A percentile compares a stretch with the other conserved stretches of the same genome.
Evolutionary conservation across 2,329 filamentous ascomycete genomes (phyloP).

Genomic region (Colletotrichum liaoningense): DNA sequence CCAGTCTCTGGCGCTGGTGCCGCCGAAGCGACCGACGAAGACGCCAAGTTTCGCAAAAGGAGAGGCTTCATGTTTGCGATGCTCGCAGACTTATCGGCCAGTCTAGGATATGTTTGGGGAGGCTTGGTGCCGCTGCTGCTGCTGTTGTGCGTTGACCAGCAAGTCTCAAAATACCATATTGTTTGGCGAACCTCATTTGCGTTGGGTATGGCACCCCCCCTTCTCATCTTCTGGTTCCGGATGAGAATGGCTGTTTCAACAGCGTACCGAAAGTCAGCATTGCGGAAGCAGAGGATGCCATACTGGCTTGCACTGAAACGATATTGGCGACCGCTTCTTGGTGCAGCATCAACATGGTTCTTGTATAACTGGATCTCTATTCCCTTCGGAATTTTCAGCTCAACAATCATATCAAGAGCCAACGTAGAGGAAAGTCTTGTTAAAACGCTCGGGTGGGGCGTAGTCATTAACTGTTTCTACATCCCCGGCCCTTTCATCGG

Average conservation of each 20-base stretch:
- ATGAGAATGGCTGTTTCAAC: conserved; percentile 63
- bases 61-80: conserved; percentile 69
- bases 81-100: conserved; percentile 61
- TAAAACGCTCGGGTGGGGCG: conserved; percentile 56
- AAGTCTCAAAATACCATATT: conserved; percentile 51
- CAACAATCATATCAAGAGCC: conserved; percentile 59
- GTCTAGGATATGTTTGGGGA: conserved; percentile 62
- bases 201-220: conserved; percentile 60
- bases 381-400: conserved; percentile 66
- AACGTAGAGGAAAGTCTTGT: conserved; percentile 53
- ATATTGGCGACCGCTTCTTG: conserved; percentile 62
- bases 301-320: conserved; percentile 59
- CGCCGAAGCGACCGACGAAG: conserved; percentile 65
- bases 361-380: conserved; percentile 66
- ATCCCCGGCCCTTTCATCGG: conserved; percentile 60
- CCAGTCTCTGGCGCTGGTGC: conserved; percentile 62
- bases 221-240: conserved; percentile 65
- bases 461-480: conserved; percentile 62
- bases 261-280: conserved; percentile 58
- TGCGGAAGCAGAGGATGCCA: conserved; percentile 56
- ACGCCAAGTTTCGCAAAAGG: conserved; percentile 52
- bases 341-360: conserved; percentile 62
- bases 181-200: conserved; percentile 65
- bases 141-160: conserved; percentile 59
- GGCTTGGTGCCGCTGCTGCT: conserved; percentile 62